Evolutionary conservation across 257 asterid species (phyloP).

Genomic region (Gentiana straminea): DNA sequence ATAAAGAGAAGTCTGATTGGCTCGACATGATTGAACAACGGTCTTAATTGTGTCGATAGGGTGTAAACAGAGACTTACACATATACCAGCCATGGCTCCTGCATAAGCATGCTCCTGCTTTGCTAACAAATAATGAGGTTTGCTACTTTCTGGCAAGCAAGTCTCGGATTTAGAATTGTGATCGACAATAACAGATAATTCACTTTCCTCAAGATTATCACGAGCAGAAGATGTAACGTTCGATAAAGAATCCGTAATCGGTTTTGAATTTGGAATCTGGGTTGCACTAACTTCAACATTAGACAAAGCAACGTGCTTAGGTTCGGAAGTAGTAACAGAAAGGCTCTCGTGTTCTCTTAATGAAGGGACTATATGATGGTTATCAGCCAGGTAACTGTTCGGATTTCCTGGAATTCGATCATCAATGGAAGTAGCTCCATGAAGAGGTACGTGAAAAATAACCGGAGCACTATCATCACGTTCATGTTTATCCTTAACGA

Average conservation of each 20-base stretch:
- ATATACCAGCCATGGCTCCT: constrained; percentile 93
- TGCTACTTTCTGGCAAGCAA: constrained; percentile 24
- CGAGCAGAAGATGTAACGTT: constrained; percentile 13
- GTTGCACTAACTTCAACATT: constrained; percentile 16
- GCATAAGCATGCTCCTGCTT: constrained; percentile 90
- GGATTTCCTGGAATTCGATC: constrained; percentile 16
- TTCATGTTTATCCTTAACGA: constrained; percentile 17
- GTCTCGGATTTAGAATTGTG: constrained; percentile 21
- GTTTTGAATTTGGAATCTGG: constrained; percentile 15
- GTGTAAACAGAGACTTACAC: constrained; percentile 85
- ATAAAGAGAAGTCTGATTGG: constrained; percentile 53
- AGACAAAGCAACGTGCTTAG: constrained; percentile 15
- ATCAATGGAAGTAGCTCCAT: constrained; percentile 15
- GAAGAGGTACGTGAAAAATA: constrained; percentile 8
- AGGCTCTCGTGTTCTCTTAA: constrained; percentile 14
- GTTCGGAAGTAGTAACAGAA: constrained; percentile 17
- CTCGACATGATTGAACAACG: constrained; percentile 67
- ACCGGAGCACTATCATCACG: constrained; percentile 7
- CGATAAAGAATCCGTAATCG: constrained; percentile 16
- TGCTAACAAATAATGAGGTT: constrained; percentile 36
- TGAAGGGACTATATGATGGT: constrained; percentile 14
- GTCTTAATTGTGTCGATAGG: constrained; percentile 91
- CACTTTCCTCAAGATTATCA: constrained; percentile 19
- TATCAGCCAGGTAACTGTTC: constrained; percentile 16
- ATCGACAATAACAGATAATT: constrained; percentile 7